Evolutionary conservation across 345 rosid species (phyloP), one percentile per base, ranked within the genome.

Genomic region (Eucalyptus cloeziana): DNA sequence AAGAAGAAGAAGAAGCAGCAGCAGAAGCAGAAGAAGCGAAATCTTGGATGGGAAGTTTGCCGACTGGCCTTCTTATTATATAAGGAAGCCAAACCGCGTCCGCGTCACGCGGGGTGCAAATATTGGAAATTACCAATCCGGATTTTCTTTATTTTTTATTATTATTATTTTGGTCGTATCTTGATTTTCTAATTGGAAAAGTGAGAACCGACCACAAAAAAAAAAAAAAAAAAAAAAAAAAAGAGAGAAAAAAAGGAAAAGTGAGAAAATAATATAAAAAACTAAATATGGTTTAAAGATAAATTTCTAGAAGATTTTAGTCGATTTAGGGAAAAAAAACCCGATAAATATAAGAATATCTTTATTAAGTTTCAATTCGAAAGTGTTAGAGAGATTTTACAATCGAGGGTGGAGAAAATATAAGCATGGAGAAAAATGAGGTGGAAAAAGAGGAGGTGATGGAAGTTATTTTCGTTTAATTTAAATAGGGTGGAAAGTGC

Each of bases 361-460:
- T 52, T 52, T 60, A 60, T 27, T 62, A 62, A 62, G 4, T 62
- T 62, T 30, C 1, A 0, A 30, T 62, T 62, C 9, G 2, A 27
- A 10, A 3, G 16, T 0, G 1, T 58, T 24, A 24, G 64, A 58
- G 64, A 58, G 13, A 58, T 58, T 24, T 22, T 58, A 24, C 7
- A 24, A 58, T 58, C 0, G 1, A 60, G 67, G 67, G 14, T 3
- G 67, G 7, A 58, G 64, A 58, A 58, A 58, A 58, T 58, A 58
- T 58, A 58, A 24, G 30, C 30, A 24, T 0, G 0, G 30, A 4
- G 6, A 58, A 58, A 58, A 25, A 25, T 25, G 64, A 24, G 30
- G n/a, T 24, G 0, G 0, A 10, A 58, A 58, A 52, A 52, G 10
- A 52, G 0, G 24, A 1, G 24, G 24, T 52, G 24, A 52, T 52